Conservation (phyloP, 805 yeast genomes). For the Clavispora vitiphila region DNA sequence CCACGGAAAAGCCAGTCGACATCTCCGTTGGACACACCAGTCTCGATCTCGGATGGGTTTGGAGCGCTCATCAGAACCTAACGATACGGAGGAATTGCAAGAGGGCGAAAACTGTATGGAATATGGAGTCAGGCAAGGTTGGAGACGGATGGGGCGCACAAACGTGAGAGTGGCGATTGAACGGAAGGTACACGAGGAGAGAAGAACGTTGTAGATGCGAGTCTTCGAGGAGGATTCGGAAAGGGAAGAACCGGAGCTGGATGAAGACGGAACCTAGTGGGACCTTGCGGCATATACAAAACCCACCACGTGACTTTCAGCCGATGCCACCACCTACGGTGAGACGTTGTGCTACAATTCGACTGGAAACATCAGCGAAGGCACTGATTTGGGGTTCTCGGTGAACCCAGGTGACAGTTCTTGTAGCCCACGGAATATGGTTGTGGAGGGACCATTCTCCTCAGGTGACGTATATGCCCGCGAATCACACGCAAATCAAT, state of each 20-base stretch:
- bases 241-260: not conserved
- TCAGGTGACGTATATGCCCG: no score
- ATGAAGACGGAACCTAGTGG: not conserved
- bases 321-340: no score
- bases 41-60: constrained; percentile 20
- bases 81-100: no score
- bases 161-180: no score
- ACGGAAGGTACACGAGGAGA: not conserved
- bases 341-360: no score
- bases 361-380: no score
- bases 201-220: no score
- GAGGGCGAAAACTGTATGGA: not conserved
- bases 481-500: not conserved
- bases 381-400: no score
- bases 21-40: constrained; percentile 67
- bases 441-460: no score
- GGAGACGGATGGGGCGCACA: not conserved
- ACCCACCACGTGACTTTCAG: not conserved
- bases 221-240: no score
- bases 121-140: not conserved
- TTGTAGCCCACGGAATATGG: no score
- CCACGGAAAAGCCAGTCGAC: constrained; percentile 85
- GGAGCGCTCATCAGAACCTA: constrained; percentile 8
- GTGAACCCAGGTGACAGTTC: no score
- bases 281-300: not conserved